A percentile compares a stretch with the other conserved stretches of the same genome.
phyloP scores from a whole-genome alignment of 2,329 filamentous ascomycete species.

The Aspergillus versicolor region DNA sequence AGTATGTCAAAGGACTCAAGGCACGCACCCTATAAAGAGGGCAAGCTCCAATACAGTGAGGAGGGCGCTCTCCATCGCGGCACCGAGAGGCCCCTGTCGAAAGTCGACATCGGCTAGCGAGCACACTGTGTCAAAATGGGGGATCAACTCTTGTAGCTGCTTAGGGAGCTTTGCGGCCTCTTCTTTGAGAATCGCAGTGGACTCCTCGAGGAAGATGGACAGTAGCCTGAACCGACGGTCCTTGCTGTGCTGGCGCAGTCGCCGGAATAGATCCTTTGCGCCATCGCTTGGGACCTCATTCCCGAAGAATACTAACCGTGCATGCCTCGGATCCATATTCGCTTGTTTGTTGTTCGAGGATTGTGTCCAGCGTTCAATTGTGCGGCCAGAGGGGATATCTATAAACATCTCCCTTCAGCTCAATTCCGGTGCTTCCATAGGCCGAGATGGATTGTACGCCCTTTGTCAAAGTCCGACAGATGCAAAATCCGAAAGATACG shows the following conservation, averaged over 20 bases:
- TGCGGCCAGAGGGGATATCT: too few species aligned
- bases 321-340: too few species aligned
- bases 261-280: conserved; percentile 40
- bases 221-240: conserved; percentile 36
- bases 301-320: conserved; percentile 39
- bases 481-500: too few species aligned
- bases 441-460: too few species aligned
- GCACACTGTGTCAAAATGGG: conserved; percentile 18
- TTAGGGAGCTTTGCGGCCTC: conserved; percentile 34
- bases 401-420: too few species aligned
- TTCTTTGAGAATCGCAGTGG: conserved; percentile 41
- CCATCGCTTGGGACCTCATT: conserved; percentile 52
- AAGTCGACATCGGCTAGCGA: conserved; percentile 24
- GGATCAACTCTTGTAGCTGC: conserved; percentile 17
- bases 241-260: conserved; percentile 43
- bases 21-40: conserved; percentile 44
- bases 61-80: conserved; percentile 47
- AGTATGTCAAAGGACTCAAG: not conserved
- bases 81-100: conserved; percentile 43
- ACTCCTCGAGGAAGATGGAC: conserved; percentile 43
- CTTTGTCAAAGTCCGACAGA: too few species aligned
- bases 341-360: too few species aligned
- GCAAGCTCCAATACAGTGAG: conserved; percentile 44
- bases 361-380: too few species aligned
- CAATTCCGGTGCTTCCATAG: too few species aligned